Base-by-base conservation (phyloP, 441 rosid genomes). In the Isatis lusitanica region DNA sequence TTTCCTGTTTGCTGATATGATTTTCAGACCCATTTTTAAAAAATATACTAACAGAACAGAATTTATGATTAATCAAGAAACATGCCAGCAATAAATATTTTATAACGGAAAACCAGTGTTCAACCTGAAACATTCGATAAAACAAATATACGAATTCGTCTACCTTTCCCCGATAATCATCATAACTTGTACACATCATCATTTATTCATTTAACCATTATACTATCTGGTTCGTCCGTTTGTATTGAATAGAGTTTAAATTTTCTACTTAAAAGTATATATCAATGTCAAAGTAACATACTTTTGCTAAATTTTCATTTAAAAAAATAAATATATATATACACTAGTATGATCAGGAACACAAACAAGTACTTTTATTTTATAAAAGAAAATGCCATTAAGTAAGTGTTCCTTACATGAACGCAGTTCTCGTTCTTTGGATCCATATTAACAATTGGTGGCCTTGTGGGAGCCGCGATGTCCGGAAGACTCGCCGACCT, bases 351-450 rank as follows among this genome's bases (percentile, higher is more conserved):
- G 33, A 30, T 30, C n/a, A n/a, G n/a, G n/a, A 30, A 5, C 10
- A 51, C 15, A 24, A 51, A 51, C 6, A 51, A 51, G 9, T 51
- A 24, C 10, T 60, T 44, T 60, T 21, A 24, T 39, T 9, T 24
- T 16, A 17, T 28, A 68, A 13, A 3, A 55, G 51, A 39, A 33
- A 31, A 57, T 8, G 39, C 8, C 50, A 38, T 28, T 5, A 40
- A 15, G 31, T 3, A 1, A 47, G 30, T 18, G 70, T 38, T 75
- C 28, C 9, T 30, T 36, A 10, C 9, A 51, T 52, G 62, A 7
- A 52, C 77, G 84, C 87, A 94, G 97, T 94, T 85, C 70, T 92
- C 98, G 4, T 77, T 94, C 64, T 94, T 94, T 30, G 95, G 92
- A 42, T 88, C 98, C 8, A 78, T 90, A 75, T 73, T 94, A 80